Evolutionary conservation across 257 asterid genomes (phyloP).

Genomic region (Rhazya stricta): DNA sequence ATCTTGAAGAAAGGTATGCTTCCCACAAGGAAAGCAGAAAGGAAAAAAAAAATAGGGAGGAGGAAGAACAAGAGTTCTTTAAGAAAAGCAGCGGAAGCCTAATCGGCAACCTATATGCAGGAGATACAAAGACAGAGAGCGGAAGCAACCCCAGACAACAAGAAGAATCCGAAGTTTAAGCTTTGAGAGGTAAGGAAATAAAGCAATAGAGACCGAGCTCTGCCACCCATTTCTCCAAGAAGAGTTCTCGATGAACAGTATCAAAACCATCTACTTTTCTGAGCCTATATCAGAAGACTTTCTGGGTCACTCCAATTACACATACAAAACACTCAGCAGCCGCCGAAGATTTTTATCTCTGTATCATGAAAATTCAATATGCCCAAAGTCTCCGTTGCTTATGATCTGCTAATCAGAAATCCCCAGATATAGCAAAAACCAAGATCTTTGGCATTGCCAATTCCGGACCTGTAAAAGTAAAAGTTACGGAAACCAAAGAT

Average conservation of each 20-base stretch:
- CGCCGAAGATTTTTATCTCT: not conserved
- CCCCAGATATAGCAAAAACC: slow-evolving; percentile 9
- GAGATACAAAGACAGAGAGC: not conserved
- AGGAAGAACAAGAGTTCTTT: not conserved
- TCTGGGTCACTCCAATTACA: not conserved
- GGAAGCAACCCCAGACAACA: not conserved
- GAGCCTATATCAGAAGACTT: not conserved
- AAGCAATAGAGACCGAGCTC: not conserved
- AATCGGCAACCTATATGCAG: not conserved
- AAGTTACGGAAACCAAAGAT: slow-evolving; percentile 5
- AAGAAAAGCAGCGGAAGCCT: slow-evolving; percentile 5
- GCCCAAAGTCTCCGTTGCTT: not conserved
- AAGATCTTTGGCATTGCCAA: slow-evolving; percentile 21
- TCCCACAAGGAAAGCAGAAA: not conserved
- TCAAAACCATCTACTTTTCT: slow-evolving; percentile 12
- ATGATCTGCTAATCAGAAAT: slow-evolving; percentile 13
- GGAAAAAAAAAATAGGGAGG: not conserved
- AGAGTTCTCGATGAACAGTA: slow-evolving; percentile 1
- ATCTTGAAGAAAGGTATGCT: not conserved
- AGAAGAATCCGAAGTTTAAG: not conserved
- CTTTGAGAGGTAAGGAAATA: not conserved
- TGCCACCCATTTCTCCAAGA: slow-evolving; percentile 1
- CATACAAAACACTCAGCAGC: slow-evolving; percentile 6
- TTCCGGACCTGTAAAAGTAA: not conserved
- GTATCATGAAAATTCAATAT: not conserved